Evolutionary conservation across 2,329 filamentous ascomycete species (phyloP).

Genomic region (Cadophora sp.): DNA sequence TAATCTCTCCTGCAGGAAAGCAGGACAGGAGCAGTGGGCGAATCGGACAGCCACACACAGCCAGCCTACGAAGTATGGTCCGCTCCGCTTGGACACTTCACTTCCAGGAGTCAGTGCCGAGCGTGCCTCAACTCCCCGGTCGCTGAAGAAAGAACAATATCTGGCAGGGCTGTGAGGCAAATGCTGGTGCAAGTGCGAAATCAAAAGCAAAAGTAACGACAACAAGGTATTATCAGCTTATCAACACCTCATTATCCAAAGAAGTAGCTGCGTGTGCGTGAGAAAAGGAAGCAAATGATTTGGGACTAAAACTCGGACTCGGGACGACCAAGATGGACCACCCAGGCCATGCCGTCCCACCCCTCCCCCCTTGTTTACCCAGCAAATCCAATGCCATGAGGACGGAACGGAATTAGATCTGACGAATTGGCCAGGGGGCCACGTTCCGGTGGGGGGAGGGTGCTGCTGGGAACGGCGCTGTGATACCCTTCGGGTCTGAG

Average conservation of each 20-base stretch:
- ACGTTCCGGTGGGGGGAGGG: conserved; percentile 27
- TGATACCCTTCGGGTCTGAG: conserved; percentile 24
- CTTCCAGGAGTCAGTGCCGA: conserved; percentile 9
- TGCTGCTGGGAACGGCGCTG: conserved; percentile 9
- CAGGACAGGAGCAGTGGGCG: not conserved
- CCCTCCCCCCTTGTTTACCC: conserved; percentile 20
- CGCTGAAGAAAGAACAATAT: not conserved
- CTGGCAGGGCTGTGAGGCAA: conserved; percentile 16
- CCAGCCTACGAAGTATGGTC: too few species aligned
- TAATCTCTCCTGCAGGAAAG: conserved; percentile 3
- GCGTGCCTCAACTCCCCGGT: conserved; percentile 7
- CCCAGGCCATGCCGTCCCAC: conserved; percentile 7
- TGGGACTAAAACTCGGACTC: not conserved
- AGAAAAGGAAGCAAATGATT: conserved; percentile 12
- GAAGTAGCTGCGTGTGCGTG: not conserved
- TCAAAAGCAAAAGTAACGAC: not conserved
- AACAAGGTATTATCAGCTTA: not conserved
- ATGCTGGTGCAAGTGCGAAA: not conserved
- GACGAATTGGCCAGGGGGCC: conserved; percentile 32
- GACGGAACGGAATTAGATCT: conserved; percentile 35
- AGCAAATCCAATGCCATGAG: conserved; percentile 36
- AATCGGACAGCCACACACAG: not conserved
- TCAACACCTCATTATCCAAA: not conserved
- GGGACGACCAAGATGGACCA: not conserved
- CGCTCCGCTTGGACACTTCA: conserved; percentile 6